phyloP scores from a whole-genome alignment of 345 rosid species.

The Camelina laxa region DNA sequence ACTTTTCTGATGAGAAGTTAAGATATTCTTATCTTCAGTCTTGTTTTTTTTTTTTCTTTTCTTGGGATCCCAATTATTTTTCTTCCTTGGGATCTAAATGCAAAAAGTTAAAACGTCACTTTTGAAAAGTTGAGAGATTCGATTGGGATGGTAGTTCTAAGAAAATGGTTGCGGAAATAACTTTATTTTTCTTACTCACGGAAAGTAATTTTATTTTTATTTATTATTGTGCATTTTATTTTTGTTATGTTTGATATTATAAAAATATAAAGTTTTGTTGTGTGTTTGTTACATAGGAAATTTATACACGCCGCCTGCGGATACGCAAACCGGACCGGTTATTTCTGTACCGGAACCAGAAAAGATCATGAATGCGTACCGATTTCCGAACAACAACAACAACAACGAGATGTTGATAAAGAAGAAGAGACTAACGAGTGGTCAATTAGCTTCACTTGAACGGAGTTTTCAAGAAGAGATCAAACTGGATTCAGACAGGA shows the following conservation, averaged over 20 bases:
- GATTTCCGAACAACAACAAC: constrained; percentile 34
- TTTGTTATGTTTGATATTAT: not conserved
- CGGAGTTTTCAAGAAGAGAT: constrained; percentile 84
- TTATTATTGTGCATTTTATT: constrained; percentile 2
- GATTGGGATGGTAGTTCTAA: constrained; percentile 3
- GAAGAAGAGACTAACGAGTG: constrained; percentile 78
- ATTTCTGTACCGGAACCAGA: constrained; percentile 48
- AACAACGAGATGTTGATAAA: constrained; percentile 49
- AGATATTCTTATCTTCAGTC: constrained; percentile 17
- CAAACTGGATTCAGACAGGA: constrained; percentile 85
- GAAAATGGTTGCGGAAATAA: not conserved
- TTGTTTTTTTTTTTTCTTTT: not conserved
- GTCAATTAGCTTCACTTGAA: constrained; percentile 81
- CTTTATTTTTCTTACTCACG: not conserved
- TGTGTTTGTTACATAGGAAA: constrained; percentile 36
- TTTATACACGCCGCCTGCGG: constrained; percentile 40
- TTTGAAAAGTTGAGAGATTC: constrained; percentile 30
- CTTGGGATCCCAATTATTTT: constrained; percentile 19
- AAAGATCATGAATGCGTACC: constrained; percentile 32
- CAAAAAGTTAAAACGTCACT: constrained; percentile 34
- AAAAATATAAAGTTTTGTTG: no score
- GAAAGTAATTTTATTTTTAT: not conserved
- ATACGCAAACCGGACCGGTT: constrained; percentile 47
- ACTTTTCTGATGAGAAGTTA: constrained; percentile 24
- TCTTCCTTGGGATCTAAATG: constrained; percentile 37